Base-by-base conservation (phyloP, 2,329 filamentous ascomycete species). In the Berkeleyomyces rouxiae region DNA sequence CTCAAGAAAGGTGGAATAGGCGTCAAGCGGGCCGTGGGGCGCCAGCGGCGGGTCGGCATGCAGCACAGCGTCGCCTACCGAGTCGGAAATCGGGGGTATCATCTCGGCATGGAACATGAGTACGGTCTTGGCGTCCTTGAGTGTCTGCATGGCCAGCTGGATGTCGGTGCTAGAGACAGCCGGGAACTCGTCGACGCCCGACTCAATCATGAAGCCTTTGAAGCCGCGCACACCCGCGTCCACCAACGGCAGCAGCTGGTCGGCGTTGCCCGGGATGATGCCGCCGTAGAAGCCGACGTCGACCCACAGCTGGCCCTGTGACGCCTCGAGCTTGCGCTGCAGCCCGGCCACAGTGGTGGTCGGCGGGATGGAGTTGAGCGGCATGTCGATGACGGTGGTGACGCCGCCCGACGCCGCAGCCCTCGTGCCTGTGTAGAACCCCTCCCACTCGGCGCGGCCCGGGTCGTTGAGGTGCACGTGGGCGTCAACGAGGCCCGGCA, bases 101-200 rank as follows among this genome's bases (percentile, higher is more conserved):
- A 96, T 97, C 74, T 99, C 93, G 63, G 93, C 93, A 71, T 99
- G 93, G 77, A 99, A 99, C 92, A 99, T 97, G 69, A 97, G 83
- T 0, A 90, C 95, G 1, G 93, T 97, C 16, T 89, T 81, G 61
- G 85, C 81, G 68, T 89, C 84, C 65, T 88, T 87, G 65, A 99
- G 81, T 57, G 86, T 88, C 39, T 78, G 77, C 82, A 99, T 91
- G 51, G 88, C 91, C 46, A 87, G 80, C 1, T 81, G 78, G 64
- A 97, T 87, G 72, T 97, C 93, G 11, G 75, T 72, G 0, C 88
- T 80, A 0, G 87, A 87, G n/a, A 97, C 86, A 36, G 90, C 90
- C 0, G 93, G 93, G 72, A 99, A 99, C 71, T 99, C 93, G 53
- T 96, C 90, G 53, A 96, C 92, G 70, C 93, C 93, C 69, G 90